phyloP scores from a whole-genome alignment of 1,284 basidiomycete genomes.

The Wolfiporia cocos region DNA sequence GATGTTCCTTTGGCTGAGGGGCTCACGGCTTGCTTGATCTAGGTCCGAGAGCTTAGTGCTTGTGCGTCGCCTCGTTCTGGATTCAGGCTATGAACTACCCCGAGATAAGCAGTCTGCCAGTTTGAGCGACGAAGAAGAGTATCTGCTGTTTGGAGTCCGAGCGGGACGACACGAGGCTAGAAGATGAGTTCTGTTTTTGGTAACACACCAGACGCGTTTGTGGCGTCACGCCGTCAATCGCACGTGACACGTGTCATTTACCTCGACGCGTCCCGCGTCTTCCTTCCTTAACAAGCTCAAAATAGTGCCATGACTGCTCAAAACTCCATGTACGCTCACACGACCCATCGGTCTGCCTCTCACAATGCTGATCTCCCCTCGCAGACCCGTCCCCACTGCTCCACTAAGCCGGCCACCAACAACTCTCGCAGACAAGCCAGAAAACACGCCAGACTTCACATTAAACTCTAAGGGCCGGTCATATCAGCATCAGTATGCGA shows the following conservation, averaged over 20 bases:
- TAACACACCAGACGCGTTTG: not conserved
- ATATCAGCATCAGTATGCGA: conserved; percentile 88
- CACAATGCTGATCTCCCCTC: conserved; percentile 5
- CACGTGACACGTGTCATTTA: too few species aligned
- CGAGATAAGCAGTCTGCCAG: too few species aligned
- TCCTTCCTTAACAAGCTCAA: too few species aligned
- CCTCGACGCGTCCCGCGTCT: not conserved
- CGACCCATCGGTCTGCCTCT: not conserved
- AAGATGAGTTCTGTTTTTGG: too few species aligned
- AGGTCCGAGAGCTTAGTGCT: too few species aligned
- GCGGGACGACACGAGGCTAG: not conserved
- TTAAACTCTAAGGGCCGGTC: conserved; percentile 52
- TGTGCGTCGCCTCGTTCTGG: too few species aligned
- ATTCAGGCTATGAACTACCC: too few species aligned
- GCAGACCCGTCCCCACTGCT: conserved; percentile 15
- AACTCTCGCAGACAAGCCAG: conserved; percentile 18
- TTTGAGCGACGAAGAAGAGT: too few species aligned
- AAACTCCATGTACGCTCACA: conserved; percentile 6
- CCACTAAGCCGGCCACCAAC: conserved; percentile 22
- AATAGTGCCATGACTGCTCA: not conserved
- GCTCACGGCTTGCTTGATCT: too few species aligned
- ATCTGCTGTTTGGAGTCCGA: not conserved
- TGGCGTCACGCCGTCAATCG: not conserved
- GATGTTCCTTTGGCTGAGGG: too few species aligned
- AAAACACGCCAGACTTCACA: conserved; percentile 48